Percentiles rank a stretch among this genome's conserved stretches.
Evolutionary conservation across 768 basidiomycete species (phyloP).

Genomic region (Suillus hirtellus): DNA sequence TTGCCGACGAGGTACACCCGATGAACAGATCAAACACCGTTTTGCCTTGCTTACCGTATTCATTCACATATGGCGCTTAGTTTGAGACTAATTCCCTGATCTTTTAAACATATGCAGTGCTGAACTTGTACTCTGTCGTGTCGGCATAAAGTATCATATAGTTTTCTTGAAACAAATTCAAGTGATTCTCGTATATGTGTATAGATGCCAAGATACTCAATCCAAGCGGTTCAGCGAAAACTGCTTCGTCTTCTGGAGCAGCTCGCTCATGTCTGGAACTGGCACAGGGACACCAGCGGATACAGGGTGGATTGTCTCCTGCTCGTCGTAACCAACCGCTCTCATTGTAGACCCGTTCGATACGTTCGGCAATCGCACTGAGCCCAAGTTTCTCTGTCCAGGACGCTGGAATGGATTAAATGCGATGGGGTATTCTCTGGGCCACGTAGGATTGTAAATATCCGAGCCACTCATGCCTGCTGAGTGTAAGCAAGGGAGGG

Average conservation of each 20-base stretch:
- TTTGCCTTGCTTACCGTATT: too few relatives aligned
- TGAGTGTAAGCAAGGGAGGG: constrained; percentile 22
- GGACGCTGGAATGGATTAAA: constrained; percentile 36
- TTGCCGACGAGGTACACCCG: too few relatives aligned
- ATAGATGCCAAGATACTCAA: too few relatives aligned
- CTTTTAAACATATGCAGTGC: too few relatives aligned
- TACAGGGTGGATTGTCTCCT: background rate
- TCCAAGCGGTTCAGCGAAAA: too few relatives aligned
- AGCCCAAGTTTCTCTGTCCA: constrained; percentile 30
- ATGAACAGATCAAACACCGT: too few relatives aligned
- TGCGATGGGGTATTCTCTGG: constrained; percentile 31
- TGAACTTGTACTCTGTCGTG: too few relatives aligned
- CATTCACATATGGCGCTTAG: too few relatives aligned
- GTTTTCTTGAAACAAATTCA: background rate
- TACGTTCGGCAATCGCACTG: constrained; percentile 30
- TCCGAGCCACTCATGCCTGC: constrained; percentile 19
- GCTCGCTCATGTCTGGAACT: background rate
- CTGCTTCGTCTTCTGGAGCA: too few relatives aligned
- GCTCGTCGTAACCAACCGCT: constrained; percentile 24
- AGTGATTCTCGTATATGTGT: background rate
- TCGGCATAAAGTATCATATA: too few relatives aligned
- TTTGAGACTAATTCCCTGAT: too few relatives aligned
- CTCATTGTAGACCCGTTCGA: constrained; percentile 34
- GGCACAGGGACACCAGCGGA: constrained; percentile 1
- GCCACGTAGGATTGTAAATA: constrained; percentile 23